Base-by-base conservation (phyloP, 768 basidiomycete species). In the Amanita polypyramis region DNA sequence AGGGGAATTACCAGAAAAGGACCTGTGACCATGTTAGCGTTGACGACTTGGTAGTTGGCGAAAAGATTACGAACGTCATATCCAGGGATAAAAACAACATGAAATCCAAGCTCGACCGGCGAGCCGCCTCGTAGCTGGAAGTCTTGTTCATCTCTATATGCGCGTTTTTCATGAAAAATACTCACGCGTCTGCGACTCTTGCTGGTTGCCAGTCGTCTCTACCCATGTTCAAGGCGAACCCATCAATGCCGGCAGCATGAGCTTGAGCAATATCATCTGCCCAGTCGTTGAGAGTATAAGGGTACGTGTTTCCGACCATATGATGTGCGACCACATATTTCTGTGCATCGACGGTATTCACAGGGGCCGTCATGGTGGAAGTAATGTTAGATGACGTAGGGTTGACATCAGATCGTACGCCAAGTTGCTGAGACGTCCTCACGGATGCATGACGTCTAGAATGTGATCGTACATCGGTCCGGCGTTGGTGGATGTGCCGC, bases 31-130 rank as follows among this genome's bases (percentile, higher is more conserved):
- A 20, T 21, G 17, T 35, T 11, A 39, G 53, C 21, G 43, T 33
- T 20, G 42, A 30, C 34, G 5, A 32, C 4, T 19, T 20, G n/a
- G 43, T 32, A 27, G 47, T 4, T 34, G 37, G 2, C 33, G 20
- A 42, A 20, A 42, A 11, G 19, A 39, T 5, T 45, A 73, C 70
- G 55, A 55, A 83, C 79, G 78, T 66, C 86, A 86, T 87, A 57
- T 90, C 87, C 42, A 89, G 75, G 11, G 82, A 86, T 51, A 89
- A 56, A 64, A 87, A 88, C 43, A 90, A 65, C 59, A 83, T 80
- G 69, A 88, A 87, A 43, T 68, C 66, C 8, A 74, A 65, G 14
- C 69, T 72, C 20, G 71, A 70, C 42, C 73, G 65, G 14, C 58
- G 57, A 3, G 82, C 82, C 27, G 81, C 78, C 37, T 69, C 58